Percentiles rank a stretch among this genome's conserved stretches.
Evolutionary conservation across 1,284 basidiomycete species (phyloP).

Genomic region (Earliella scabrosa): DNA sequence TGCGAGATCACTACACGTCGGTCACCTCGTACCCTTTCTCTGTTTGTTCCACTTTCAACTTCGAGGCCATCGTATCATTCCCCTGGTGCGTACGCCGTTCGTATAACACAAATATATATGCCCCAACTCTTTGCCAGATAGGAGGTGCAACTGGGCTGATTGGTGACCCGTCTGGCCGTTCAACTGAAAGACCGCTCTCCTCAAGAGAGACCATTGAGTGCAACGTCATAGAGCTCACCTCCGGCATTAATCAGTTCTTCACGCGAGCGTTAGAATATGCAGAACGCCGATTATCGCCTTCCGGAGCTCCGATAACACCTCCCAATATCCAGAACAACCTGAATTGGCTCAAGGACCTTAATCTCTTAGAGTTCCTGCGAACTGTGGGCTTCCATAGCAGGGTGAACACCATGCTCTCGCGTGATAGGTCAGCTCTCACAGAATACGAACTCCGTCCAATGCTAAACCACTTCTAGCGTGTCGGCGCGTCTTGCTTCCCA

Average conservation of each 20-base stretch:
- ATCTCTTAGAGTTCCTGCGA: slow-evolving; percentile 86
- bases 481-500: slow-evolving; percentile 80
- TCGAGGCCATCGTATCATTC: slow-evolving; percentile 81
- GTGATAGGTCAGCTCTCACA: slow-evolving; percentile 74
- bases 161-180: slow-evolving; percentile 94
- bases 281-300: slow-evolving; percentile 33
- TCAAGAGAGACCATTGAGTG: slow-evolving; percentile 58
- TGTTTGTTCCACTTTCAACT: slow-evolving; percentile 87
- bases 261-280: slow-evolving; percentile 68
- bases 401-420: slow-evolving; percentile 88
- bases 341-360: slow-evolving; percentile 79
- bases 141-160: slow-evolving; percentile 97
- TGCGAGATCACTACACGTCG: slow-evolving; percentile 88
- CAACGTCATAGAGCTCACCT: slow-evolving; percentile 74
- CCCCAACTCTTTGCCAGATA: slow-evolving; percentile 59
- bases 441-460: background rate
- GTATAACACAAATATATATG: background rate
- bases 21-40: slow-evolving; percentile 91
- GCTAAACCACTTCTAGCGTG: slow-evolving; percentile 58
- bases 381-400: slow-evolving; percentile 82
- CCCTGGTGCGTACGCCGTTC: slow-evolving; percentile 46
- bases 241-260: slow-evolving; percentile 78
- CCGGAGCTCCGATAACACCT: slow-evolving; percentile 24
- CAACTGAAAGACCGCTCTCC: slow-evolving; percentile 80
- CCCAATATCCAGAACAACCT: slow-evolving; percentile 81